Evolutionary conservation across 1,139 yeast genomes (phyloP), one percentile per base, ranked within the genome.

Genomic region (Blastobotrys buckinghamii): DNA sequence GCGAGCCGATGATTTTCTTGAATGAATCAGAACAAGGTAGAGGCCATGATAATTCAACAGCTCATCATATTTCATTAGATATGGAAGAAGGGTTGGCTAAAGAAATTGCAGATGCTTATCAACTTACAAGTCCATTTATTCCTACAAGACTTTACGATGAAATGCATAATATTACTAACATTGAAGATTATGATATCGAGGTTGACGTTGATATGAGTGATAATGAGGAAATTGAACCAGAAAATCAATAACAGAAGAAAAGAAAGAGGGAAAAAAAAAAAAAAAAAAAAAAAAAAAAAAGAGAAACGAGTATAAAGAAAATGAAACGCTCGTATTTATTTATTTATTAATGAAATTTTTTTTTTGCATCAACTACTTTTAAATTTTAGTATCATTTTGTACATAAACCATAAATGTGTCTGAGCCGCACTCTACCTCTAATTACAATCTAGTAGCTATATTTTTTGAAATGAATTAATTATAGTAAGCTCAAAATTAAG

Each of bases 1-100:
- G 47, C 1, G 55, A 53, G 32, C 56, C 62, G 8, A 46, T 53
- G n/a, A 53, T 60, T 19, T 42, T 45, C 16, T 44, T 33, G 9
- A 10, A 22, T 12, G 30, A 9, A 6, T 19, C 45, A 16, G 29
- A 12, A 13, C 34, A 22, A 17, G 35, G 24, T 7, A 30, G 15
- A 6, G 26, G 22, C 2, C 17, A 6, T 27, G 24, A 19, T 24
- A 29, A 40, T 12, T 13, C 35, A 16, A 22, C 26, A 15, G 37
- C 42, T 9, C 24, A 38, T 13, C 49, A 47, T 22, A 34, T 42
- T 15, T 38, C 42, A 12, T 22, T 47, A 12, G 46, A 47, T 19
- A 26, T 47, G 13, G 49, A 47, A 26, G 20, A 32, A 26, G 36
- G 26, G 4, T 27, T 38, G n/a, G 49, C 45, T 2, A 16, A 42